These are phyloP conservation scores for Nannochloropsis gaditana DNA, from an alignment of 108 stramenopile genomes.

Conservation along the genomic window DNA sequence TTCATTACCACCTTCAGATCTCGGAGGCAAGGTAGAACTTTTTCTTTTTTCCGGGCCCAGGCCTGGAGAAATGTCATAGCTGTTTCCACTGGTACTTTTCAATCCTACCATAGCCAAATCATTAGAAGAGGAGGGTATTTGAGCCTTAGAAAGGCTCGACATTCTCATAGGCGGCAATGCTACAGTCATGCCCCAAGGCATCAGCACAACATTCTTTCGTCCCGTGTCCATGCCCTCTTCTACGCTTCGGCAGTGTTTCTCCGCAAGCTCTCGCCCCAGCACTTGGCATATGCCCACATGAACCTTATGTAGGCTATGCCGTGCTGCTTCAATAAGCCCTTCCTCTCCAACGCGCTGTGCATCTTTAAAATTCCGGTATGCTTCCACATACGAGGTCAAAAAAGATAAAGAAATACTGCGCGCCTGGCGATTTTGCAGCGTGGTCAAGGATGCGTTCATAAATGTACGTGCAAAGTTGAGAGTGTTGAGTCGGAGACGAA, in stretches of 20 bases:
- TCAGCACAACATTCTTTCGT: not conserved
- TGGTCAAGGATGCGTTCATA: not conserved
- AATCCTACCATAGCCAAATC: not conserved
- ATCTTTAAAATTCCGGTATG: not conserved
- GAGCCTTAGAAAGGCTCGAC: not conserved
- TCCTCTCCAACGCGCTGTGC: not conserved
- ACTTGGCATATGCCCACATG: not conserved
- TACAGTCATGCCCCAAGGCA: not conserved
- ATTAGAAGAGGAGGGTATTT: not conserved
- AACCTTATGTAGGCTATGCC: not conserved
- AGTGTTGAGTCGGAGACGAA: slow-evolving; percentile 14
- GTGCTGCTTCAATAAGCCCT: not conserved
- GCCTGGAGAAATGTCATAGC: not conserved
- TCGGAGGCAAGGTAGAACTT: too few species aligned
- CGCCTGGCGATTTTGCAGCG: not conserved
- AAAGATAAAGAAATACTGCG: not conserved
- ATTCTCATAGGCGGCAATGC: not conserved
- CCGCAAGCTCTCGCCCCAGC: not conserved
- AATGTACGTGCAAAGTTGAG: not conserved
- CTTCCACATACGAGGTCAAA: not conserved
- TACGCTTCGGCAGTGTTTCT: not conserved
- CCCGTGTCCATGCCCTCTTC: not conserved
- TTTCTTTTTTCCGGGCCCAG: too few species aligned
- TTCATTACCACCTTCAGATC: too few species aligned
- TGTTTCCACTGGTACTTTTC: not conserved